Evolutionary conservation across 1,139 yeast genomes (phyloP).

Genomic region (Meyerozyma smithsonii): DNA sequence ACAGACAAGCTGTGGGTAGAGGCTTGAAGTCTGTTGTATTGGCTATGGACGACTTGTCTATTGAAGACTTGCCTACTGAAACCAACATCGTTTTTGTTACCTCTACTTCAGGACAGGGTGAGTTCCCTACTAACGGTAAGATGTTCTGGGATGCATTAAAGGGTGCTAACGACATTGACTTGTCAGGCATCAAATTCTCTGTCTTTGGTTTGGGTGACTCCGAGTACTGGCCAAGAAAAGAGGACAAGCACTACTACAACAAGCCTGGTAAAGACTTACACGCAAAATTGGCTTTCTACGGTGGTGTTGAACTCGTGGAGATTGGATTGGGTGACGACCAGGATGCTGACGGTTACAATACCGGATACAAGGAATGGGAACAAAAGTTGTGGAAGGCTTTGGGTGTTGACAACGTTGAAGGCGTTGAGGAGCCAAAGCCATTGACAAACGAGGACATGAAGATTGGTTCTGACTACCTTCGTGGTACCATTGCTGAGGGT

Average conservation of each 20-base stretch:
- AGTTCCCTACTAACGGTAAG: constrained; percentile 93
- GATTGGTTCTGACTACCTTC: constrained; percentile 73
- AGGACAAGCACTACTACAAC: constrained; percentile 89
- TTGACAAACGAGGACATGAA: constrained; percentile 95
- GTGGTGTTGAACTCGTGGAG: constrained; percentile 69
- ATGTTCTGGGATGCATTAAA: constrained; percentile 84
- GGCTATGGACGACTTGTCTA: constrained; percentile 80
- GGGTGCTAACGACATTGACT: constrained; percentile 64
- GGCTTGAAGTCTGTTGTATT: constrained; percentile 75
- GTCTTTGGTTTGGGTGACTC: constrained; percentile 94
- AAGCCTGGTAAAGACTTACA: constrained; percentile 80
- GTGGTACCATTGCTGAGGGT: constrained; percentile 93
- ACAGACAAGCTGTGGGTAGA: constrained; percentile 79
- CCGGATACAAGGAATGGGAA: constrained; percentile 89
- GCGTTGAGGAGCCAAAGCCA: constrained; percentile 94
- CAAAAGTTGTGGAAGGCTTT: constrained; percentile 79
- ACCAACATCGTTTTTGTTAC: constrained; percentile 77
- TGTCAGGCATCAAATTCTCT: constrained; percentile 63
- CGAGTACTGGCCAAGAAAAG: constrained; percentile 95
- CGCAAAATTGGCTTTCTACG: constrained; percentile 60
- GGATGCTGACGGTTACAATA: constrained; percentile 91
- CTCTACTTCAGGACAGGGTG: constrained; percentile 98
- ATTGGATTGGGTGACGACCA: constrained; percentile 94
- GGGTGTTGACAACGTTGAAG: constrained; percentile 79
- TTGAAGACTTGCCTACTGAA: constrained; percentile 78